These are phyloP conservation scores for Starmerella apis DNA, from an alignment of 805 yeast species.

Conservation along the genomic window DNA sequence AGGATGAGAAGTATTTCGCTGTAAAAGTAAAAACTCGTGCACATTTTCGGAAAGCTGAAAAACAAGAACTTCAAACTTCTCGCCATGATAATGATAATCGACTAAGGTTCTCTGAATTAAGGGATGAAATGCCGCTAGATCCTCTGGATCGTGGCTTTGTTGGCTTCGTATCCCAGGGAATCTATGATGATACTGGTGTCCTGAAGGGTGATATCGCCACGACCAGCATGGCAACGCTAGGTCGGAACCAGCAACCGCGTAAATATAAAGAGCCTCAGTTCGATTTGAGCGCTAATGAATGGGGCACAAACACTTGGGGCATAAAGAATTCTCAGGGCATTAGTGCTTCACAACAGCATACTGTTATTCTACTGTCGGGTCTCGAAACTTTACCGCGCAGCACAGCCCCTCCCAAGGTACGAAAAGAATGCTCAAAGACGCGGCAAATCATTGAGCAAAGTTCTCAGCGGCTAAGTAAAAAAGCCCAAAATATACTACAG, in stretches of 20 bases:
- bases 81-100: not conserved
- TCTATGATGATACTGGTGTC: slow-evolving; percentile 10
- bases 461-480: not conserved
- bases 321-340: not conserved
- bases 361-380: slow-evolving; percentile 8
- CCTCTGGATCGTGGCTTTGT: slow-evolving; percentile 4
- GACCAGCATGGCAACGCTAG: not conserved
- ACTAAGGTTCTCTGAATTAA: not conserved
- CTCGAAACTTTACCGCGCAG: slow-evolving; percentile 15
- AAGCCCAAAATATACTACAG: slow-evolving; percentile 2
- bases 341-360: not conserved
- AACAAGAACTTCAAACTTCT: not conserved
- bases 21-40: not conserved
- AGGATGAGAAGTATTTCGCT: slow-evolving; percentile 1
- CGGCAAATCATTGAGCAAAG: not conserved
- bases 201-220: slow-evolving; percentile 11
- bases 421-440: not conserved
- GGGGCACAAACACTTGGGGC: not conserved
- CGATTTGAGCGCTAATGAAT: not conserved
- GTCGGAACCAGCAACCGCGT: not conserved
- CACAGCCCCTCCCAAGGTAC: slow-evolving; percentile 12
- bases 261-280: not conserved
- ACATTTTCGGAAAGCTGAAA: not conserved
- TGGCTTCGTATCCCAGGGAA: slow-evolving; percentile 16
- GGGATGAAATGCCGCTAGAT: not conserved